Conservation (phyloP, 352 stramenopile species). For the Chrysophaeum taylorii region DNA sequence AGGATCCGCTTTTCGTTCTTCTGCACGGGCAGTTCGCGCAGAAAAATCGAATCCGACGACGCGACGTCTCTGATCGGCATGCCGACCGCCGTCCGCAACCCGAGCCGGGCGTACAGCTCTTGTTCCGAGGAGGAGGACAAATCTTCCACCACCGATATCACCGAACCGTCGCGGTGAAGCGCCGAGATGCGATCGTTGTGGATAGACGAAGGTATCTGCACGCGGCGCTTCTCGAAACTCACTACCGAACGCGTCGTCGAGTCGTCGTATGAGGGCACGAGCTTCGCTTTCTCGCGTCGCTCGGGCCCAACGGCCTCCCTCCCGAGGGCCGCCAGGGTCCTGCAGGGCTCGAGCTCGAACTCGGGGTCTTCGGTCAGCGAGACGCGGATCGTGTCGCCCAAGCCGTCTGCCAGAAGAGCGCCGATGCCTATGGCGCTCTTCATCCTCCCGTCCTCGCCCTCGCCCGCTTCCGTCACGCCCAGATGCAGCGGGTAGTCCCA, state of each 20-base stretch:
- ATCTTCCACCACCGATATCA: conserved; percentile 50
- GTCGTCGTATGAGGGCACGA: conserved; percentile 40
- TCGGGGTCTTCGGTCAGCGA: conserved; percentile 71
- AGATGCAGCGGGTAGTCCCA: conserved; percentile 72
- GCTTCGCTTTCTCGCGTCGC: conserved; percentile 30
- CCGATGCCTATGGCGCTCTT: conserved; percentile 72
- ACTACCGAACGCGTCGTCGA: conserved; percentile 51
- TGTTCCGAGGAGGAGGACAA: conserved; percentile 19
- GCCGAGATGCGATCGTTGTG: conserved; percentile 44
- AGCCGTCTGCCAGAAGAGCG: conserved; percentile 60
- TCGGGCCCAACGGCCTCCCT: conserved; percentile 32
- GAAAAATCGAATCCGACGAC: conserved; percentile 57
- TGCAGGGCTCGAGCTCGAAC: conserved; percentile 64
- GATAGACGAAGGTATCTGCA: conserved; percentile 37
- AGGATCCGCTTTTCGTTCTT: conserved; percentile 47
- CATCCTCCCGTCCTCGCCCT: conserved; percentile 68
- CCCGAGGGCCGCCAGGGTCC: conserved; percentile 53
- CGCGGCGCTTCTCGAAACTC: neutral
- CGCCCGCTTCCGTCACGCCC: conserved; percentile 66
- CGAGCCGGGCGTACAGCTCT: conserved; percentile 55
- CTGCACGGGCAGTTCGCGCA: conserved; percentile 43
- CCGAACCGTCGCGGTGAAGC: conserved; percentile 55
- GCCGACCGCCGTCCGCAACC: conserved; percentile 61
- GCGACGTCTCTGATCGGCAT: conserved; percentile 76
- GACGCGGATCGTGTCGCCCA: conserved; percentile 69